Evolutionary conservation across 371 early-diverging fungal genomes (phyloP), one percentile per base, ranked within the genome.

Genomic region (Chytridium lagenaria): DNA sequence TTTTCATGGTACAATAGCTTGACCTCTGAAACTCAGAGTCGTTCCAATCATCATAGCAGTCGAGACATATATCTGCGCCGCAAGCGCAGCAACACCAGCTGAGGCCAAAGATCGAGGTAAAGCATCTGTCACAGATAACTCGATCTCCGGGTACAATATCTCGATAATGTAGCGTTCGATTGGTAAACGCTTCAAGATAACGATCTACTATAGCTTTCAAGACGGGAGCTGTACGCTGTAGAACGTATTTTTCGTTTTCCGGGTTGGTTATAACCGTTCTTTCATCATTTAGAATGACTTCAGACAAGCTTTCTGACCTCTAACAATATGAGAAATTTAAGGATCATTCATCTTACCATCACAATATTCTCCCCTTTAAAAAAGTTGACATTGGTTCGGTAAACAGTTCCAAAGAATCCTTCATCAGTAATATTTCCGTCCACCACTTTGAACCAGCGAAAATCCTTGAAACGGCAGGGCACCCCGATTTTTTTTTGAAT

Each of bases 51-150:
- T 80, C 70, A 61, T 73, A 84, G 69, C 93, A 92, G 2, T 67
- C 73, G 1, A 76, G 22, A 68, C 93, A 92, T 2, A 89, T 2
- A 44, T 90, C 91, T 1, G 67, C n/a, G 7, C 81, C 85, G 51
- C 91, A 90, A 49, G 75, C 34, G 33, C 75, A 51, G 71, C 93
- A 92, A 39, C 82, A 65, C 72, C 78, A 90, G 70, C 85, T 86
- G 39, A 31, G 22, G 50, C 61, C 63, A 38, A 68, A 74, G 33
- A 74, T 16, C 22, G 75, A 75, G 7, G 75, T 70, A 34, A 40
- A 39, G 67, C 75, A 75, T 57, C 52, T 66, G 37, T 75, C 75
- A 59, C 75, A 75, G 26, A 57, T 59, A 3, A 66, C 65, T 30
- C 75, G 65, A 10, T 55, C 10, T 34, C 19, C 64, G 49, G 23